Base-by-base conservation (phyloP, 208 protist genomes). In the Vickermania spadyakhi region DNA sequence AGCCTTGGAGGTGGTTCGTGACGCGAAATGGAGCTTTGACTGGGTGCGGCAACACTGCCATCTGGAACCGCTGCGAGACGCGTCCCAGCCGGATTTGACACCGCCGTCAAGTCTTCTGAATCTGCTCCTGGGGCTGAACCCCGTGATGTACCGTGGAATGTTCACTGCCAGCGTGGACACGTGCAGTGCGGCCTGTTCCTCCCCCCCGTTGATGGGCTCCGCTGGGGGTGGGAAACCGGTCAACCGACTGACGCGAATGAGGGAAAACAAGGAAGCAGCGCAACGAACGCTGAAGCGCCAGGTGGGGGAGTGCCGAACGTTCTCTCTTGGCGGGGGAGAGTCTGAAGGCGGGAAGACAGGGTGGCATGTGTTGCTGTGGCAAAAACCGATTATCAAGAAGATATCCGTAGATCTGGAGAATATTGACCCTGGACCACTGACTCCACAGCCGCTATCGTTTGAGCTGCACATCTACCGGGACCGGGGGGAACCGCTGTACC, bases 381-480 rank as follows among this genome's bases (percentile, higher is more conserved):
- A 89, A 65, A 68, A 66, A 21, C 78, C 61, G 1, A 58, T 75
- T 58, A 58, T 70, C 1, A 62, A 68, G 4, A 86, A 84, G 57
- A 27, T 53, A 52, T 63, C 67, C n/a, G 36, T 45, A 18, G 36
- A 45, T 18, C 18, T 45, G 36, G 36, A 45, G 36, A 71, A 64
- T 27, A 59, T 62, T 28, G 64, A 76, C 29, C 57, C 59, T 0
- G 74, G 70, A 29, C 62, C 57, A 51, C 61, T 76, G 2, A 56
- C 31, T 21, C 74, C 74, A n/a, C 66, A 76, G 66, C 81, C 83
- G 11, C 77, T 83, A 25, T 68, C 65, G 18, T 77, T 76, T 1
- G 76, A 89, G 63, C 52, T 94, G 49, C 84, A 91, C 57, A 58
- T 91, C 13, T 52, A 82, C 29, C 73, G 57, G 2, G 87, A 94